Base-by-base conservation (phyloP, 2,329 filamentous ascomycete genomes). In the Fusarium sororula region DNA sequence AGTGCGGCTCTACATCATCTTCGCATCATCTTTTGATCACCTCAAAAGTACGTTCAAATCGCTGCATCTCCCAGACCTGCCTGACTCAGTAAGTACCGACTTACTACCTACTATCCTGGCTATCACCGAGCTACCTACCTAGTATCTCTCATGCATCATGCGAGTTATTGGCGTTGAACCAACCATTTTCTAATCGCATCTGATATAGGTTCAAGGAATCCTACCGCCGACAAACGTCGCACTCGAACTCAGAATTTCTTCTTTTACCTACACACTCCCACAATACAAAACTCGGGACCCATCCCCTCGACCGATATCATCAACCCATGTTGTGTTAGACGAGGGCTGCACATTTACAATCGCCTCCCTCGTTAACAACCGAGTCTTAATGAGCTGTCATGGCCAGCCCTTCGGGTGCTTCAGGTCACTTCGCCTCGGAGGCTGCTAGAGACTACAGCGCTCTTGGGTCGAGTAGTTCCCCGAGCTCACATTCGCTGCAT, bases 401-500 rank as follows among this genome's bases (percentile, higher is more conserved):
- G 77, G 75, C 77, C 63, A 79, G 76, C 58, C 74, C 77, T 63
- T 66, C 60, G 60, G 68, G 65, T 66, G 53, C 72, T 67, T 62
- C 63, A 66, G 70, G 70, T 67, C 68, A 68, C 48, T 66, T 75
- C 39, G 73, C 69, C 64, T 61, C 74, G 62, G 70, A 71, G 41
- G 58, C 63, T 54, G 56, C 63, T 37, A 59, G 57, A 54, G 73
- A 76, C 32, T 68, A 74, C 56, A 60, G 61, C 24, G 64, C 60
- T 45, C 42, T 68, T 24, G 50, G 69, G 37, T 64, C 67, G 47
- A 72, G 68, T 60, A 66, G 70, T 50, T 70, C 65, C 48, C 76
- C 75, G 54, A 78, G 79, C 74, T 82, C 26, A 55, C 84, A 82
- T 74, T 85, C 85, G n/a, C 82, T 84, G 32, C 81, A 80, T 42